Conservation (phyloP, 345 rosid species). For the Citrus cavaleriei region DNA sequence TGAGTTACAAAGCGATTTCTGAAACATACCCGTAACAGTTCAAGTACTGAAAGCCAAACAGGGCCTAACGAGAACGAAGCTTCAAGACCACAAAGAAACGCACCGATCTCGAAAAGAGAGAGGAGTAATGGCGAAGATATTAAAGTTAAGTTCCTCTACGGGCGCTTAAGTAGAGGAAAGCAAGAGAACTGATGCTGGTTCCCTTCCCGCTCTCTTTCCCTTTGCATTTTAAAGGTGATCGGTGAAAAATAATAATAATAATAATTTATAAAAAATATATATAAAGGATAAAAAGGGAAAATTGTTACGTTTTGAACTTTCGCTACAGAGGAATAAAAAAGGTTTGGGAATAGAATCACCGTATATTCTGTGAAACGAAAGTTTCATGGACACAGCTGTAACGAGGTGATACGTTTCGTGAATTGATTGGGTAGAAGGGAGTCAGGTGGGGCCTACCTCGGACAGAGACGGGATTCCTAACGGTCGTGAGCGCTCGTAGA, state of each 20-base stretch:
- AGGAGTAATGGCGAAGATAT: neutral
- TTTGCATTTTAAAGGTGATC: conserved; percentile 26
- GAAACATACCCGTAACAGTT: conserved; percentile 37
- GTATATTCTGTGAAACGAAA: conserved; percentile 23
- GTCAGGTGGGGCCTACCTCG: conserved; percentile 5
- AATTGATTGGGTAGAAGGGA: neutral
- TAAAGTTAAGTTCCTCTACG: neutral
- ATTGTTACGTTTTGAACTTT: neutral
- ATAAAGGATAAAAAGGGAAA: neutral
- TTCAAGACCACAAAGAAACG: conserved; percentile 4
- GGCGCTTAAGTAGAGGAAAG: conserved; percentile 26
- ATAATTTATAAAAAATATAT: neutral
- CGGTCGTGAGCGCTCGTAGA: conserved; percentile 29
- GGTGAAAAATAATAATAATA: neutral
- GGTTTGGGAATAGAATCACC: neutral
- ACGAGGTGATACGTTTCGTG: neutral
- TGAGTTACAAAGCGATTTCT: conserved; percentile 7
- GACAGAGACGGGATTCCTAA: conserved; percentile 34
- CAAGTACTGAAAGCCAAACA: conserved; percentile 7
- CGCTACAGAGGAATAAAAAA: neutral
- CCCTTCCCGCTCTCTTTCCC: conserved; percentile 43
- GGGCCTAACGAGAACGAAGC: neutral
- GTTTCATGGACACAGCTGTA: conserved; percentile 22
- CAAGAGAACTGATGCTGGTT: conserved; percentile 14
- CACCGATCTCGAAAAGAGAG: conserved; percentile 37